These are phyloP conservation scores for Entomortierella chlamydospora DNA, from an alignment of 192 early-diverging fungal species.

Conservation along the genomic window DNA sequence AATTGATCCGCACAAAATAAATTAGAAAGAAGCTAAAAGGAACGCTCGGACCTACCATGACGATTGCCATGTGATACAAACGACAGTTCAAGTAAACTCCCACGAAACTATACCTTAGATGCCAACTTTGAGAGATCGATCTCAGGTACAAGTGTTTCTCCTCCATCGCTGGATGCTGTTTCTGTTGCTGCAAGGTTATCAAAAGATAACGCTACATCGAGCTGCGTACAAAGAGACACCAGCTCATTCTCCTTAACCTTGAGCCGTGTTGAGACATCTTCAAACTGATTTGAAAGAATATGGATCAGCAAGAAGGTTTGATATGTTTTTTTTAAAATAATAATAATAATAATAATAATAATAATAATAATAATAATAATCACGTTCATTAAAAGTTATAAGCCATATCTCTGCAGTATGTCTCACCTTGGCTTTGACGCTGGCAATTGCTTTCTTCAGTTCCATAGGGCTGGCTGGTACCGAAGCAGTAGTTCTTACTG, in stretches of 20 bases:
- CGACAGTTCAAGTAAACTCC: too few relatives aligned
- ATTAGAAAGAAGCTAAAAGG: background rate
- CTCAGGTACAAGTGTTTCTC: constrained; percentile 42
- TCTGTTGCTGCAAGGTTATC: constrained; percentile 6
- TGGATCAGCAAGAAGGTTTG: too few relatives aligned
- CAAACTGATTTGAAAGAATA: constrained; percentile 10
- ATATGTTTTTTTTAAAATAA: too few relatives aligned
- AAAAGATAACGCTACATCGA: background rate
- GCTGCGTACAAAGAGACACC: constrained; percentile 10
- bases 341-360: background rate
- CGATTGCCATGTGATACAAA: too few relatives aligned
- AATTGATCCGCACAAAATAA: background rate
- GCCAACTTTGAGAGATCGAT: constrained; percentile 25
- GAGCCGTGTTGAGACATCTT: constrained; percentile 16
- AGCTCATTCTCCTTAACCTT: constrained; percentile 25
- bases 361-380: background rate
- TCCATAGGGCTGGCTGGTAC: constrained; percentile 10
- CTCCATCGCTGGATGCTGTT: constrained; percentile 34
- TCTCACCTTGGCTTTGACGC: constrained; percentile 22
- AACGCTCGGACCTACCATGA: background rate
- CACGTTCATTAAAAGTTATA: too few relatives aligned
- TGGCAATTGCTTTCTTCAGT: constrained; percentile 28
- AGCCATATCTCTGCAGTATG: background rate
- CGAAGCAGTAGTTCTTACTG: background rate
- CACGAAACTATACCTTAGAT: constrained; percentile 23